phyloP scores from a whole-genome alignment of 1,284 basidiomycete genomes.

The Sphagnurus paluster region DNA sequence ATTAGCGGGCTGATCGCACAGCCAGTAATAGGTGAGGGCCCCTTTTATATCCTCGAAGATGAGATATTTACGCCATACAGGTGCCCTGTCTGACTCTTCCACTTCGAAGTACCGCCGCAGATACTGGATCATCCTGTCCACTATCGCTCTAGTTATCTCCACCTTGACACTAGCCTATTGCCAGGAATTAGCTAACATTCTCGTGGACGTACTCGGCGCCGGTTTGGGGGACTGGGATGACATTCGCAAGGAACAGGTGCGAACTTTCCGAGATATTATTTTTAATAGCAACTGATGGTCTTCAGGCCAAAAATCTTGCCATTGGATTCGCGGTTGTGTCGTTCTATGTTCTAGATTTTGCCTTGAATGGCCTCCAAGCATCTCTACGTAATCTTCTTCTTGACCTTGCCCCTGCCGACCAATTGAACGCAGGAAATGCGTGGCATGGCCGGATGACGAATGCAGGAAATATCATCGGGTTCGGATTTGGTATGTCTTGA shows the following conservation, averaged over 20 bases:
- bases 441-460: conserved; percentile 97
- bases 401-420: conserved; percentile 84
- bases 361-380: conserved; percentile 92
- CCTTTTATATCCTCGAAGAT: conserved; percentile 16
- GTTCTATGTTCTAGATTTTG: conserved; percentile 95
- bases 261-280: conserved; percentile 24
- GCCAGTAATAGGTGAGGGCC: conserved; percentile 82
- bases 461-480: conserved; percentile 93
- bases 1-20: conserved; percentile 94
- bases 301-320: conserved; percentile 66
- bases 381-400: conserved; percentile 90
- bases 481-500: conserved; percentile 70
- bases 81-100: conserved; percentile 92
- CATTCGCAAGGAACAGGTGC: conserved; percentile 58
- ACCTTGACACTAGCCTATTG: conserved; percentile 87
- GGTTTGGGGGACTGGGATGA: conserved; percentile 93
- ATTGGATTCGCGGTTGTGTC: conserved; percentile 88
- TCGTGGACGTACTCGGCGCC: conserved; percentile 78
- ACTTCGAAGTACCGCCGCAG: conserved; percentile 85
- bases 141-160: conserved; percentile 68
- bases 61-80: conserved; percentile 43
- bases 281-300: neutral
- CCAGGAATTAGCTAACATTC: conserved; percentile 65
- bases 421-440: conserved; percentile 92
- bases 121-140: conserved; percentile 88